Evolutionary conservation across 1,284 basidiomycete genomes (phyloP).

Genomic region (Tilletia horrida): DNA sequence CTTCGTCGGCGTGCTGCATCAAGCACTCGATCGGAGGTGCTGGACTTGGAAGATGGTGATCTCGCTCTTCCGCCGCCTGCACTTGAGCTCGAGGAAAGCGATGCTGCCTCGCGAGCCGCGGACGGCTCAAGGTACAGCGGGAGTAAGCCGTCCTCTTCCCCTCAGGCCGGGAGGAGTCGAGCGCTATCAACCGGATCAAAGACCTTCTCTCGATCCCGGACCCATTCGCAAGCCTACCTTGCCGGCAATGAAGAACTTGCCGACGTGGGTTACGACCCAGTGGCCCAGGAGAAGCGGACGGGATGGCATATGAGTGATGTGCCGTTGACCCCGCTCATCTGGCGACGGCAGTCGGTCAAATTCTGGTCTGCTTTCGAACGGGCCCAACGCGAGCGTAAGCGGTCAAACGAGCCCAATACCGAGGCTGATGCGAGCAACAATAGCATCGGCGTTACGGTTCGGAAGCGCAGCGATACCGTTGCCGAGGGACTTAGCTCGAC

Average conservation of each 20-base stretch:
- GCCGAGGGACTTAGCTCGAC: no score
- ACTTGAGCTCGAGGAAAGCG: conserved; percentile 26
- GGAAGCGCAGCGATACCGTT: not conserved
- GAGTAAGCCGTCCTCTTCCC: no score
- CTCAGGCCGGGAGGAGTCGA: no score
- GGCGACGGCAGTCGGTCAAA: not conserved
- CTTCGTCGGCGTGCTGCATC: not conserved
- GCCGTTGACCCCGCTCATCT: conserved; percentile 42
- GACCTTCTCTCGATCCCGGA: no score
- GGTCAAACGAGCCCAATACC: not conserved
- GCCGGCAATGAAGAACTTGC: not conserved
- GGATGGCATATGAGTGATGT: conserved; percentile 50
- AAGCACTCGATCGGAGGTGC: conserved; percentile 9
- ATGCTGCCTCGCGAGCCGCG: conserved; percentile 15
- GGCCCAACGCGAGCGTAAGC: not conserved
- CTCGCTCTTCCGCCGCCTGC: conserved; percentile 49
- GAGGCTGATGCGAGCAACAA: not conserved
- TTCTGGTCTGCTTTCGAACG: conserved; percentile 1
- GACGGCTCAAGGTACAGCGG: not conserved
- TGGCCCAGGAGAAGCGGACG: conserved; percentile 36
- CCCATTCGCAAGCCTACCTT: no score
- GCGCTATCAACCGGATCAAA: no score
- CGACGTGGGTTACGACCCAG: conserved; percentile 24
- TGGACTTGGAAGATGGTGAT: conserved; percentile 38
- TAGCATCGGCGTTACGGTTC: not conserved